Conservation (phyloP, 345 rosid species). For the Erysimum cheiranthoides region DNA sequence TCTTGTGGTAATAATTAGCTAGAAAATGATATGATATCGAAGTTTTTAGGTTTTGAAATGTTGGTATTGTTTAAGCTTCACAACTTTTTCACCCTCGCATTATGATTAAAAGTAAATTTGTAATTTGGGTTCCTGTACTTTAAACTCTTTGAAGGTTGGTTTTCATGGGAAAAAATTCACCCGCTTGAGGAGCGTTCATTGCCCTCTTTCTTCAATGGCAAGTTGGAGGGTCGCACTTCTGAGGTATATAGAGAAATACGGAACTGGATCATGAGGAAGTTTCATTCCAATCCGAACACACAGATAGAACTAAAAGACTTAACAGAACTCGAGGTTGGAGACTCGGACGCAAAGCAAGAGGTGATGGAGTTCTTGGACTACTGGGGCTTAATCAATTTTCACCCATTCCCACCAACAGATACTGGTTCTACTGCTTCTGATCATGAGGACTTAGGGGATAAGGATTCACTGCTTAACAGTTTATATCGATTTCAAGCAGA, state of each 20-base stretch:
- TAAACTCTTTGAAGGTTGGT: constrained; percentile 74
- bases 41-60: constrained; percentile 28
- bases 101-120: neutral
- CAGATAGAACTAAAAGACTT: constrained; percentile 76
- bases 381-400: constrained; percentile 99
- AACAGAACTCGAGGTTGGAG: constrained; percentile 78
- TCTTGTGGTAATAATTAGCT: constrained; percentile 9
- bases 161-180: constrained; percentile 89
- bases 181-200: constrained; percentile 79
- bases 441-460: constrained; percentile 46
- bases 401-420: constrained; percentile 71
- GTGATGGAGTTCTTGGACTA: constrained; percentile 94
- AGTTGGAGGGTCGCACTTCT: constrained; percentile 65
- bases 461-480: constrained; percentile 66
- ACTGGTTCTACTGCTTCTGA: constrained; percentile 48
- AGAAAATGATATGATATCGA: neutral
- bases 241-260: constrained; percentile 80
- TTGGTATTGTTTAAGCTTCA: constrained; percentile 12
- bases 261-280: constrained; percentile 81
- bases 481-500: constrained; percentile 73
- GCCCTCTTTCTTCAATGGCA: constrained; percentile 88
- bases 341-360: constrained; percentile 81
- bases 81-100: neutral
- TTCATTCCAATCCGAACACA: constrained; percentile 69
- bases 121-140: constrained; percentile 25